These are phyloP conservation scores for Calonectria pseudoturangicola DNA, from an alignment of 2,329 filamentous ascomycete species.

Conservation along the genomic window DNA sequence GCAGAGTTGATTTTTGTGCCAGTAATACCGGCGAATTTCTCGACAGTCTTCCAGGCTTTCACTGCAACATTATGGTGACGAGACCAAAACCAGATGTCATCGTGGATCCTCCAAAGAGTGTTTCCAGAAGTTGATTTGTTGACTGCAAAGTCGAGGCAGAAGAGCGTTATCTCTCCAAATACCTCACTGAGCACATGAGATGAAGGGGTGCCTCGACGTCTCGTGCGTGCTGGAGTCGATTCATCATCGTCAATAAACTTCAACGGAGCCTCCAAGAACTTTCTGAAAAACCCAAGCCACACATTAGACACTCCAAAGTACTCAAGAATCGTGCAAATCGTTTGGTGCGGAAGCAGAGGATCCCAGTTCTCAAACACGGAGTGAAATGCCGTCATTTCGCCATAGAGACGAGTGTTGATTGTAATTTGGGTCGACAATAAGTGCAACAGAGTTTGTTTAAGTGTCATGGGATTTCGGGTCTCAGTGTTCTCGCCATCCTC, in stretches of 20 bases:
- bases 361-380: slow-evolving; percentile 68
- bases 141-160: slow-evolving; percentile 79
- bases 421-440: slow-evolving; percentile 68
- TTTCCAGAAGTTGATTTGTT: slow-evolving; percentile 73
- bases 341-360: slow-evolving; percentile 70
- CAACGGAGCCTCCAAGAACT: slow-evolving; percentile 75
- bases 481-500: slow-evolving; percentile 41
- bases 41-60: slow-evolving; percentile 76
- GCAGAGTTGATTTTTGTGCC: slow-evolving; percentile 73
- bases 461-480: slow-evolving; percentile 60
- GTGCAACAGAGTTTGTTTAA: slow-evolving; percentile 70
- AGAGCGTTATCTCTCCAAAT: slow-evolving; percentile 76
- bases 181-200: slow-evolving; percentile 75
- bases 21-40: slow-evolving; percentile 72
- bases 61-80: slow-evolving; percentile 71
- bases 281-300: slow-evolving; percentile 76
- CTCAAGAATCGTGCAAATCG: slow-evolving; percentile 73
- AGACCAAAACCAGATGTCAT: slow-evolving; percentile 81
- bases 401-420: slow-evolving; percentile 66
- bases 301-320: slow-evolving; percentile 75
- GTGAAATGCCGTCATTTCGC: slow-evolving; percentile 67
- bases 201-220: slow-evolving; percentile 76
- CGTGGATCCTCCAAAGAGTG: slow-evolving; percentile 77
- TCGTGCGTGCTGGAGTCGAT: slow-evolving; percentile 62
- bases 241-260: slow-evolving; percentile 73